Base-by-base conservation (phyloP, 2,329 filamentous ascomycete species). In the Sporothrix phasma region DNA sequence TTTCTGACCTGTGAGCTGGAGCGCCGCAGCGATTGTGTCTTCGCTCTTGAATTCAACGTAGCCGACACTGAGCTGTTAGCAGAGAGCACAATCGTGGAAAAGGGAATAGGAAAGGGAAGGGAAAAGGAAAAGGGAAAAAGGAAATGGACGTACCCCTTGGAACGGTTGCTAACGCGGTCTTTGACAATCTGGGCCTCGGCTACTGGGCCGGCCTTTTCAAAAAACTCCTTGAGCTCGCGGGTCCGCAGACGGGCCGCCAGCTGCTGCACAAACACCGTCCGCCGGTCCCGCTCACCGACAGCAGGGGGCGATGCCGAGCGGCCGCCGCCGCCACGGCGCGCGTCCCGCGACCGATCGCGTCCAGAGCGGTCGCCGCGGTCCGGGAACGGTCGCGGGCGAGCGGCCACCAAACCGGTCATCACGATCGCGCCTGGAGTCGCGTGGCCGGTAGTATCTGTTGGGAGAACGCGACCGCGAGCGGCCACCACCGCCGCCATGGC, bases 11-110 rank as follows among this genome's bases (percentile, higher is more conserved):
- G 94, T 99, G 81, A 99, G 92, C 80, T 96, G 90, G 75, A 99
- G 89, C 73, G 95, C 94, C 79, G 89, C 87, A 73, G 88, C 83
- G 71, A 99, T 93, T 70, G 92, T 95, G 72, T 95, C 91, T 84
- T 97, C 93, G 73, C 90, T 86, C 75, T 92, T 95, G 78, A 99
- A 99, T 81, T 99, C 94, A 80, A 99, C 95, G 74, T 99, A 99
- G 75, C 95, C 94, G 76, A 99, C 94, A 77, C 94, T 97, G 71
- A 8, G 56, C 56, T 53, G 65, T 69, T 59, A 59, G 60, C 39
- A 31, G 49, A 51, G 70, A n/a, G n/a, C n/a, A 82, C 74, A 34
- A 5, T 34, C 31, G 31, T 34, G 31, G 4, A 34, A 34, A 34
- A 34, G 8, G 4, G 24, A 5, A 46, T 13, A 46, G 2, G 10